phyloP scores from a whole-genome alignment of 2,329 filamentous ascomycete species.

The Stagonosporopsis tanaceti region DNA sequence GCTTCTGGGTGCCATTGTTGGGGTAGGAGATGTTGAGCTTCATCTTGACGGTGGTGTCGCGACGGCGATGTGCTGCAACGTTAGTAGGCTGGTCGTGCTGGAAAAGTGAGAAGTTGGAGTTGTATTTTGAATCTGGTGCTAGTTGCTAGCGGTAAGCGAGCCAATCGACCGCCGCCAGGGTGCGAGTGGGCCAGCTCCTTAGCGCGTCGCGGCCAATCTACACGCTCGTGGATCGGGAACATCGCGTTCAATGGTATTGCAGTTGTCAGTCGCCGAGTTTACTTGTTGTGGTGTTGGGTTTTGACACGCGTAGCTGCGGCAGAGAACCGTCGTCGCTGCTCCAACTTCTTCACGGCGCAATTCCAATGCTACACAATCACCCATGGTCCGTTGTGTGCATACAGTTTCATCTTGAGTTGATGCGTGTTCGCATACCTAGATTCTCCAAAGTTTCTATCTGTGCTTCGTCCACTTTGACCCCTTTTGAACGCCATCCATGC shows the following conservation, averaged over 20 bases:
- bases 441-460: not conserved
- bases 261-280: not conserved
- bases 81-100: conserved; percentile 44
- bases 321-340: not conserved
- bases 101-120: conserved; percentile 14
- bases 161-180: not conserved
- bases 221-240: conserved; percentile 3
- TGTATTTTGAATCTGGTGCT: conserved; percentile 5
- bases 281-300: not conserved
- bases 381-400: not conserved
- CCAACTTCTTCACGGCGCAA: too few species aligned
- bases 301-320: not conserved
- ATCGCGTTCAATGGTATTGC: conserved; percentile 1
- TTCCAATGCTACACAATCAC: too few species aligned
- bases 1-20: conserved; percentile 99
- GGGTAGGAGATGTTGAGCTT: conserved; percentile 87
- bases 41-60: conserved; percentile 63
- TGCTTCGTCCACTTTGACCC: not conserved
- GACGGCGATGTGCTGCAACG: conserved; percentile 46
- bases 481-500: conserved; percentile 40
- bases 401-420: not conserved
- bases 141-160: conserved; percentile 17
- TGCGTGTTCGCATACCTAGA: not conserved
- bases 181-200: not conserved
- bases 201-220: conserved; percentile 7